phyloP scores from a whole-genome alignment of 805 yeast species.

The Candida parachauliodes region DNA sequence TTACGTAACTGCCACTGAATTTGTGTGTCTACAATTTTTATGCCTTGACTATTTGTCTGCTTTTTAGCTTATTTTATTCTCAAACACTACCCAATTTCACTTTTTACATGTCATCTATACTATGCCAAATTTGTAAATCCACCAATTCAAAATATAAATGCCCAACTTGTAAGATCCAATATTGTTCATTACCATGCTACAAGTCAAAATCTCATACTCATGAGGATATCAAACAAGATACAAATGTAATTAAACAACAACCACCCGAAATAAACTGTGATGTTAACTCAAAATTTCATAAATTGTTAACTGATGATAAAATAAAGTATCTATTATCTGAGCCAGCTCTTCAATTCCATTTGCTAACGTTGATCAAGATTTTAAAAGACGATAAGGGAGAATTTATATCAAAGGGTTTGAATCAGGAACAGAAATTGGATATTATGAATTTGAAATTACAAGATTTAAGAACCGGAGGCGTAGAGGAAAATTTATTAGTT shows the following conservation, averaged over 20 bases:
- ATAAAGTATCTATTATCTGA: slow-evolving; percentile 46
- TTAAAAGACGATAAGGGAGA: slow-evolving; percentile 36
- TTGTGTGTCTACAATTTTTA: too few relatives aligned
- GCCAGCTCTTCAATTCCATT: slow-evolving; percentile 55
- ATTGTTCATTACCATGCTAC: slow-evolving; percentile 62
- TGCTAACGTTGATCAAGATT: slow-evolving; percentile 46
- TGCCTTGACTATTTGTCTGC: too few relatives aligned
- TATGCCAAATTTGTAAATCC: slow-evolving; percentile 36
- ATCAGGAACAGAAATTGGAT: slow-evolving; percentile 51
- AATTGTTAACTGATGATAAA: slow-evolving; percentile 37
- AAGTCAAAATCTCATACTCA: slow-evolving; percentile 42
- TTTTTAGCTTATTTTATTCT: neutral
- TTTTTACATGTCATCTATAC: neutral
- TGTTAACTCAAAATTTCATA: slow-evolving; percentile 14
- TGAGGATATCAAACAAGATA: slow-evolving; percentile 10
- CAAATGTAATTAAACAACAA: neutral
- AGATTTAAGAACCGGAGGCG: slow-evolving; percentile 60
- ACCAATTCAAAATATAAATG: slow-evolving; percentile 51
- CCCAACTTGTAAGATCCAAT: slow-evolving; percentile 45
- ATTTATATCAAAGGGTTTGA: slow-evolving; percentile 44
- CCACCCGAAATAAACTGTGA: slow-evolving; percentile 13
- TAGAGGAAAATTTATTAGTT: slow-evolving; percentile 61
- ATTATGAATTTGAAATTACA: slow-evolving; percentile 60
- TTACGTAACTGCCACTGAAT: too few relatives aligned
- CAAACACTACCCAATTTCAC: neutral